Evolutionary conservation across 169 alveolate species (phyloP), one percentile per base, ranked within the genome.

Genomic region (Babesia ovis): DNA sequence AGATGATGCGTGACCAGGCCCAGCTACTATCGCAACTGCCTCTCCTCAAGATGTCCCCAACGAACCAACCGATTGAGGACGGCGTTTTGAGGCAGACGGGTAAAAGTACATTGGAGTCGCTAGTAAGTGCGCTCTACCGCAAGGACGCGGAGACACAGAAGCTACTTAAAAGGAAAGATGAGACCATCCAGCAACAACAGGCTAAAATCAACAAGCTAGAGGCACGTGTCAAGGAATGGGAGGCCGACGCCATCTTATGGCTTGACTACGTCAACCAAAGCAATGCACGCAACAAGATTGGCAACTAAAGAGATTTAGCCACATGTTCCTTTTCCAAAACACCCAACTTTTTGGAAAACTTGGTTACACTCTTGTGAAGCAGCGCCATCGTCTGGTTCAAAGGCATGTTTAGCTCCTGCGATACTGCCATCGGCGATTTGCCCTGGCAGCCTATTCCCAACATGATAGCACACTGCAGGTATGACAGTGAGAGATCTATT

Each of bases 331-430:
- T 64, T 25, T 64, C 74, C 50, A 64, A 25, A 31, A 1, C 42
- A 31, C 74, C 55, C 45, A 72, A 18, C 50, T 66, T 50, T 67
- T 62, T 79, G n/a, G 87, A 69, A 34, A 81, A 41, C 73, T 68
- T 81, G 37, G 31, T 35, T 54, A 81, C 76, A 9, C 72, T 54
- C 79, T 72, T 81, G 77, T 81, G 89, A 5, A 81, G 68, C 42
- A 81, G 73, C 20, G 89, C 84, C 89, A 81, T 71, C 2, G 57
- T 74, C 81, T 81, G 89, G 75, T 81, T 81, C 68, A 72, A 64
- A 12, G 89, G 89, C 89, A 81, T 71, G 53, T 81, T 72, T 27
- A 81, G 85, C 85, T 81, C 89, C 69, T 70, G 80, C 32, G 62
- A 23, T 34, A 73, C 16, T 4, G 53, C 74, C 43, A 29, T 37